Percentiles rank a stretch among this genome's conserved stretches.
These are phyloP conservation scores for Pythium phragmiticola DNA, from an alignment of 352 stramenopile genomes.

Conservation along the genomic window DNA sequence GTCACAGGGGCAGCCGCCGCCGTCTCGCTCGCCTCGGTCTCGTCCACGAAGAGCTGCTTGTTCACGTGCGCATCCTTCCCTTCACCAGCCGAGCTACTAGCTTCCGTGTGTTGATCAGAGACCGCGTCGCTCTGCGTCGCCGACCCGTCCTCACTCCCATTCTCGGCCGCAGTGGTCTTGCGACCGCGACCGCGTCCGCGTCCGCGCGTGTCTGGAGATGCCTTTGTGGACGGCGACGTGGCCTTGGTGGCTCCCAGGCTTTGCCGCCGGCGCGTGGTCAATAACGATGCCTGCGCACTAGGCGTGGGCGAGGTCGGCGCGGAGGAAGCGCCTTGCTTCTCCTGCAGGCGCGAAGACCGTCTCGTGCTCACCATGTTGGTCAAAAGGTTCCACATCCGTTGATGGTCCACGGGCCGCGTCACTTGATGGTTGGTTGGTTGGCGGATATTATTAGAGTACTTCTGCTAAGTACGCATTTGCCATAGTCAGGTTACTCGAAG, in stretches of 20 bases:
- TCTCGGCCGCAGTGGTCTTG: slow-evolving; percentile 4
- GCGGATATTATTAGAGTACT: slow-evolving; percentile 5
- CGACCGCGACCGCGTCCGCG: slow-evolving; percentile 8
- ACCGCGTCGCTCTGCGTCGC: slow-evolving; percentile 23
- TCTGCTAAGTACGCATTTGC: slow-evolving; percentile 19
- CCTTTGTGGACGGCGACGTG: slow-evolving; percentile 16
- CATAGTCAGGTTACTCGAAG: background rate
- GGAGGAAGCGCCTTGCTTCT: slow-evolving; percentile 31
- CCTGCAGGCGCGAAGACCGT: slow-evolving; percentile 61
- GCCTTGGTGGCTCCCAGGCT: slow-evolving; percentile 18
- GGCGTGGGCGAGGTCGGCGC: slow-evolving; percentile 23
- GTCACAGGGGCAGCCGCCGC: background rate
- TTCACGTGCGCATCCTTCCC: slow-evolving; percentile 10
- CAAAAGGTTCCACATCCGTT: slow-evolving; percentile 31
- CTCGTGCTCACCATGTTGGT: slow-evolving; percentile 66
- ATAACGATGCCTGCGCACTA: slow-evolving; percentile 6
- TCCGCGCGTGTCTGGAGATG: background rate
- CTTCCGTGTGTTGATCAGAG: slow-evolving; percentile 14
- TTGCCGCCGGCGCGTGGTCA: slow-evolving; percentile 7
- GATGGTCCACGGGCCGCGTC: slow-evolving; percentile 9
- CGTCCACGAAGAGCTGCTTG: slow-evolving; percentile 28
- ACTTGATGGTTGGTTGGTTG: slow-evolving; percentile 27
- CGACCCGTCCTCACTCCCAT: slow-evolving; percentile 9
- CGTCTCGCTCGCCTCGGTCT: background rate
- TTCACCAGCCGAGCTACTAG: background rate